These are phyloP conservation scores for Haematococcus lacustris DNA, from an alignment of 139 green algal species.

Conservation along the genomic window DNA sequence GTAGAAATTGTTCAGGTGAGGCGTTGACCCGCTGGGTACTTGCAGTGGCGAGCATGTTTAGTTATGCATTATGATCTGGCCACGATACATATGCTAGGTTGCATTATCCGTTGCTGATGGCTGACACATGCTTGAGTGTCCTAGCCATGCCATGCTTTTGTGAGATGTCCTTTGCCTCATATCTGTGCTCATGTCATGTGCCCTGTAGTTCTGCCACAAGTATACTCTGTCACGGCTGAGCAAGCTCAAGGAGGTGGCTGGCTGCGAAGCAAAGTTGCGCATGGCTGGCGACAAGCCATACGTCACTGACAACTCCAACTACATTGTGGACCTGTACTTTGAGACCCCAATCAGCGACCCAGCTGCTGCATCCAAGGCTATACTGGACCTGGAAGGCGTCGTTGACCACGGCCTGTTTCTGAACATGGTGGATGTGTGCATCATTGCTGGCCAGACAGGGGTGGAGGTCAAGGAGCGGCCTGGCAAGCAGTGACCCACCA, in stretches of 20 bases:
- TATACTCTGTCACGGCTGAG: constrained; percentile 71
- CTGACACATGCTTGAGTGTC: too few species aligned
- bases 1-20: constrained; percentile 83
- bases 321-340: constrained; percentile 99
- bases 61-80: too few species aligned
- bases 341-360: constrained; percentile 66
- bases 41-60: not conserved
- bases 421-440: constrained; percentile 91
- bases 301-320: constrained; percentile 99
- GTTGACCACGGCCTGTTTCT: constrained; percentile 99
- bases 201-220: constrained; percentile 97
- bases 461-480: constrained; percentile 72
- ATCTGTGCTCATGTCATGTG: constrained; percentile 1
- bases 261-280: constrained; percentile 83
- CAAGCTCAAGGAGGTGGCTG: constrained; percentile 60
- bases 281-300: constrained; percentile 92
- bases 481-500: constrained; percentile 18
- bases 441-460: constrained; percentile 84
- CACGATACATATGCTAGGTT: too few species aligned
- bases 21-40: too few species aligned
- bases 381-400: constrained; percentile 81
- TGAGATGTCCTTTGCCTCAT: not conserved
- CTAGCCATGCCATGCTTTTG: not conserved
- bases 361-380: constrained; percentile 71
- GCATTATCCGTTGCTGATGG: constrained; percentile 1